A percentile compares a stretch with the other conserved stretches of the same genome.
Evolutionary conservation across 768 basidiomycete genomes (phyloP).

Genomic region (Gymnopilus junonius): DNA sequence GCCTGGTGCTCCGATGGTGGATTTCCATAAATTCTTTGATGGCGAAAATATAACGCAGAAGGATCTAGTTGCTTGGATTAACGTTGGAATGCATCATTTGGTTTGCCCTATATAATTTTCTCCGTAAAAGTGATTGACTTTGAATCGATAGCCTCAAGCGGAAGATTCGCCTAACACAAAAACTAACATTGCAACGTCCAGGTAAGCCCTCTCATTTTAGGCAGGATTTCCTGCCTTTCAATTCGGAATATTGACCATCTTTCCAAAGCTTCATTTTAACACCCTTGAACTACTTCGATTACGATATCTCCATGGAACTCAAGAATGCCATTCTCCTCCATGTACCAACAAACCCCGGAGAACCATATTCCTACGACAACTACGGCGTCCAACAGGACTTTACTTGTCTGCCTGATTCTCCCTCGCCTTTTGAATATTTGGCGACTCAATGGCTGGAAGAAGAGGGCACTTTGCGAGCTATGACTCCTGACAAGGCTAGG

Average conservation of each 20-base stretch:
- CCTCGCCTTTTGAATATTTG: constrained; percentile 26
- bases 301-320: constrained; percentile 63
- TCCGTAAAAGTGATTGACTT: background rate
- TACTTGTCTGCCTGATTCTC: constrained; percentile 28
- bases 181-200: constrained; percentile 58
- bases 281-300: constrained; percentile 69
- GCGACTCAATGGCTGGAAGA: constrained; percentile 4
- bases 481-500: constrained; percentile 8
- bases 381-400: constrained; percentile 50
- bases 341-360: constrained; percentile 40
- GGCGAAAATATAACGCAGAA: constrained; percentile 66
- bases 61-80: constrained; percentile 70
- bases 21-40: constrained; percentile 68
- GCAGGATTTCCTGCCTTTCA: background rate
- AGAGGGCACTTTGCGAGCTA: background rate
- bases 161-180: constrained; percentile 69
- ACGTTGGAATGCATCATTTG: constrained; percentile 70
- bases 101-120: constrained; percentile 27
- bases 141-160: constrained; percentile 50
- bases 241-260: background rate
- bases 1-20: constrained; percentile 56
- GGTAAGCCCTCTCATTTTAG: constrained; percentile 34
- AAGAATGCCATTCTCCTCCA: constrained; percentile 55
- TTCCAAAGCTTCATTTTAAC: constrained; percentile 56
- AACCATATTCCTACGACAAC: constrained; percentile 49